These are phyloP conservation scores for Eutrema heterophyllum DNA, from an alignment of 345 rosid species.

Conservation along the genomic window DNA sequence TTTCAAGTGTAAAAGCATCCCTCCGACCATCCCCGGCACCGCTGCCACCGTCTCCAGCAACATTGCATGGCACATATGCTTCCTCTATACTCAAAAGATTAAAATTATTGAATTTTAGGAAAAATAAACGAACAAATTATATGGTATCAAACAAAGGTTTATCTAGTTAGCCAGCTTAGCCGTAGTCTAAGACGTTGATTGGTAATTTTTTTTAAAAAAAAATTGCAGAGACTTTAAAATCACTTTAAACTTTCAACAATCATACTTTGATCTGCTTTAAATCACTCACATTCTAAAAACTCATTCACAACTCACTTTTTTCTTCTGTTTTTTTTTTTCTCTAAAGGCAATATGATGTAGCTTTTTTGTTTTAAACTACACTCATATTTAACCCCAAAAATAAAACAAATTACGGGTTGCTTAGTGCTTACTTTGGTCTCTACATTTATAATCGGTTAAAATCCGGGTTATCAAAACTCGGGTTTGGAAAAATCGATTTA, in stretches of 20 bases:
- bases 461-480: neutral
- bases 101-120: neutral
- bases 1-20: slow-evolving; percentile 58
- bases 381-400: neutral
- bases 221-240: neutral
- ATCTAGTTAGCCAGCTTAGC: neutral
- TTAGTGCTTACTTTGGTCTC: too few relatives aligned
- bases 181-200: neutral
- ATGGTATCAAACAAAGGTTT: neutral
- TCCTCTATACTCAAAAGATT: slow-evolving; percentile 29
- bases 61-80: slow-evolving; percentile 71
- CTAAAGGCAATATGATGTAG: too few relatives aligned
- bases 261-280: neutral
- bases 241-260: neutral
- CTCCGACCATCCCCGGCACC: slow-evolving; percentile 67
- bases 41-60: slow-evolving; percentile 61
- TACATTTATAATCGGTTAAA: neutral
- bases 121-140: neutral
- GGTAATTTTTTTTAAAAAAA: neutral
- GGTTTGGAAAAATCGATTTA: neutral
- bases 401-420: too few relatives aligned
- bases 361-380: too few relatives aligned
- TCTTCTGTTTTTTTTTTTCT: neutral
- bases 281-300: neutral
- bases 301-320: neutral